Evolutionary conservation across 164 flowering plant species (phyloP).

Genomic region (Macadamia integrifolia): DNA sequence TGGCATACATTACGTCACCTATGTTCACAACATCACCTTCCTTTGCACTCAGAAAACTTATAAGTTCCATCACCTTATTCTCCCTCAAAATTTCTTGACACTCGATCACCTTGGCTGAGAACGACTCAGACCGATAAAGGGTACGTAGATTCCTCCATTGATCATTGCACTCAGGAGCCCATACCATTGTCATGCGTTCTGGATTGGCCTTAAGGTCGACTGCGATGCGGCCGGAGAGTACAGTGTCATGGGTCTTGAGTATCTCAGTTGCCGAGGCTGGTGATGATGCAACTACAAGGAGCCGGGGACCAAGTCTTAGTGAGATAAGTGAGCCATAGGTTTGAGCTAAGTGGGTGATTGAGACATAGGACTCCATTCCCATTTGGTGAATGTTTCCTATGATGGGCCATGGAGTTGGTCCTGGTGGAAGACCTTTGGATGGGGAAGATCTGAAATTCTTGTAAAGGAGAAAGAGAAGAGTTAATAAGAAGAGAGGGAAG

Average conservation of each 20-base stretch:
- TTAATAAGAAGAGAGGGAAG: not conserved
- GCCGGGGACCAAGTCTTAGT: slow-evolving; percentile 20
- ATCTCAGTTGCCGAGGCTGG: slow-evolving; percentile 26
- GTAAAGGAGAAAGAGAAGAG: not conserved
- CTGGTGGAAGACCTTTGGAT: slow-evolving; percentile 23
- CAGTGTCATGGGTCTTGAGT: slow-evolving; percentile 31
- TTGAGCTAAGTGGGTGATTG: slow-evolving; percentile 18
- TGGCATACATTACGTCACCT: slow-evolving; percentile 19
- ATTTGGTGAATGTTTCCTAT: slow-evolving; percentile 27
- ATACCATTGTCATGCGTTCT: slow-evolving; percentile 7
- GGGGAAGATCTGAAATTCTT: not conserved
- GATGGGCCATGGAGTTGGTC: slow-evolving; percentile 32
- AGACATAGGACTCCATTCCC: slow-evolving; percentile 19
- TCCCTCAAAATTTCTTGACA: slow-evolving; percentile 15
- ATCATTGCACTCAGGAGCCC: slow-evolving; percentile 19
- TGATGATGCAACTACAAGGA: slow-evolving; percentile 27
- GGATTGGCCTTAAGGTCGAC: not conserved
- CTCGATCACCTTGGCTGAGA: slow-evolving; percentile 22
- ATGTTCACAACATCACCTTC: slow-evolving; percentile 16
- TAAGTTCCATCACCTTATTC: slow-evolving; percentile 20
- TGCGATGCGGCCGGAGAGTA: slow-evolving; percentile 19
- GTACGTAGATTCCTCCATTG: slow-evolving; percentile 23
- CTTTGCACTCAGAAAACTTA: slow-evolving; percentile 7
- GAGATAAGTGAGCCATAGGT: slow-evolving; percentile 30
- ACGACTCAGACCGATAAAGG: slow-evolving; percentile 22